Evolutionary conservation across 495 filamentous ascomycete genomes (phyloP), one percentile per base, ranked within the genome.

Genomic region (Corynascus novoguineensis): DNA sequence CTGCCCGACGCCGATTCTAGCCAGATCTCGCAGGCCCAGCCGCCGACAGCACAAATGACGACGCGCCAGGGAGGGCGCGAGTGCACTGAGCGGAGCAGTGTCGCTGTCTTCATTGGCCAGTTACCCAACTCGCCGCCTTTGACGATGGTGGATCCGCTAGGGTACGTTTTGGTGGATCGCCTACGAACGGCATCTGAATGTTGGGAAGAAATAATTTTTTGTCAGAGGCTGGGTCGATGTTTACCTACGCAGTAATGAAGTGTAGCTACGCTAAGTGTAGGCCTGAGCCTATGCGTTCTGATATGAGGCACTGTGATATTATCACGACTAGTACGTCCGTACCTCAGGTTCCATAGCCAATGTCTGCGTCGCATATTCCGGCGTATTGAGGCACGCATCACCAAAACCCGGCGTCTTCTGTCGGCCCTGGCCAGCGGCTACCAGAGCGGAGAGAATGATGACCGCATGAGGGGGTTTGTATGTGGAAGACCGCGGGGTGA

Each of bases 1-100:
- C 53, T 60, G 59, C 59, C 59, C 59, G 57, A 60, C 59, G 25
- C 59, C 53, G 46, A 48, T 53, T 57, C 48, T 60, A 60, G 47
- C 59, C 46, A 51, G 46, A 55, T 44, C 38, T 45, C 41, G 31
- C n/a, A 32, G 14, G 31, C 42, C 38, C 38, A 54, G 53, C 53
- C 53, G 41, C 29, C 42, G 53, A 55, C 25, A n/a, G n/a, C n/a
- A n/a, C n/a, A 27, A 34, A 27, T 35, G 15, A 48, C 42, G 42
- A 28, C 25, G 22, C 22, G 46, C 28, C 19, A 4, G 5, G 25
- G 45, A 48, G 45, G 15, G 28, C 17, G 11, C 31, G n/a, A n/a
- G n/a, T n/a, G n/a, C n/a, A n/a, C n/a, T n/a, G n/a, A n/a, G n/a
- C n/a, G 21, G 31, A 50, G 10, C 12, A 11, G 11, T 22, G 34